Evolutionary conservation across 176 grass and related monocot species (phyloP).

Genomic region (Musa beccarii): DNA sequence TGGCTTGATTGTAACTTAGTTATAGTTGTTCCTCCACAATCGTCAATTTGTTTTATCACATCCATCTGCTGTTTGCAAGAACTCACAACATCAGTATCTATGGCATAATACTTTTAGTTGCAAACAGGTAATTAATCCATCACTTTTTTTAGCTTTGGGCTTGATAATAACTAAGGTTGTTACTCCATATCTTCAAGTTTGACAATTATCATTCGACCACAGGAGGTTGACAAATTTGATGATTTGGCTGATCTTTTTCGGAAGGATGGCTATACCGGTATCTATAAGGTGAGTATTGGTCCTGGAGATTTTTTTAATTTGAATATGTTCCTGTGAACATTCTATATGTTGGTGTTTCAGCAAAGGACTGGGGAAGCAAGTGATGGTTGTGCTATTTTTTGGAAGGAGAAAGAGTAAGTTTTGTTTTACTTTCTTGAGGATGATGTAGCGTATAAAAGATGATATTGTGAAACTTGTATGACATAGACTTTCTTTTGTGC

Average conservation of each 20-base stretch:
- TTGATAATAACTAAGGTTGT: not conserved
- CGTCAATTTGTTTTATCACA: no score
- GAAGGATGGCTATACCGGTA: constrained; percentile 19
- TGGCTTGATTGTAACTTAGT: no score
- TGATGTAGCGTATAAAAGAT: not conserved
- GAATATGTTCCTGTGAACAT: not conserved
- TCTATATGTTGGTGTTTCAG: constrained; percentile 14
- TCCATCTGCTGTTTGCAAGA: no score
- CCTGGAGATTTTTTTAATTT: not conserved
- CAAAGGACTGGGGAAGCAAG: constrained; percentile 19
- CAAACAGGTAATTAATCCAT: no score
- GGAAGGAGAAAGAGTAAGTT: constrained; percentile 28
- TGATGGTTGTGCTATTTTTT: constrained; percentile 27
- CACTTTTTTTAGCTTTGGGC: not conserved
- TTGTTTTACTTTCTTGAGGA: not conserved
- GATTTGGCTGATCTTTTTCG: constrained; percentile 12
- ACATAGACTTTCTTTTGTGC: no score
- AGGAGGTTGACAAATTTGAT: constrained; percentile 12
- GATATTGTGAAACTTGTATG: not conserved
- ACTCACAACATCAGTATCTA: no score
- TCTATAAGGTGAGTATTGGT: constrained; percentile 21
- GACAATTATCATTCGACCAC: not conserved
- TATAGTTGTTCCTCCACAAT: no score
- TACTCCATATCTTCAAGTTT: not conserved
- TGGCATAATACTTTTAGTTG: no score